These are phyloP conservation scores for Glaciozyma antarctica DNA, from an alignment of 768 basidiomycete genomes.

Conservation along the genomic window DNA sequence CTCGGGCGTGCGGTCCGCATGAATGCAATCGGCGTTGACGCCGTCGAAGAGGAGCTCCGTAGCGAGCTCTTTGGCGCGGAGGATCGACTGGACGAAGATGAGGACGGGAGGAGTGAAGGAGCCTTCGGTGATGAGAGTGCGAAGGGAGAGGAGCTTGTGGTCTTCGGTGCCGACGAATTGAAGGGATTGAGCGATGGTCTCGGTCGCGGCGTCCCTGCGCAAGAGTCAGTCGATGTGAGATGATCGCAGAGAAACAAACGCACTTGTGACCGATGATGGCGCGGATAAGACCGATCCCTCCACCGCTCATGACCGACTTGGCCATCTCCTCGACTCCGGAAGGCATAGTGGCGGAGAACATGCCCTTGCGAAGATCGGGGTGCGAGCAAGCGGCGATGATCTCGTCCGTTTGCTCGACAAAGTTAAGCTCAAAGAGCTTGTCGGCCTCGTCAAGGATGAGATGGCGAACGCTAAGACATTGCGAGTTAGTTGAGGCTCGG, in stretches of 20 bases:
- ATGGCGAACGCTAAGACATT: constrained; percentile 14
- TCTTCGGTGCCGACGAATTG: constrained; percentile 86
- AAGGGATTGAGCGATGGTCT: constrained; percentile 77
- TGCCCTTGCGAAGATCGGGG: constrained; percentile 61
- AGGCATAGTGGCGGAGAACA: constrained; percentile 92
- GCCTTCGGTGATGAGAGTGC: constrained; percentile 61
- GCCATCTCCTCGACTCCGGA: constrained; percentile 77
- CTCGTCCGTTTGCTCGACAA: constrained; percentile 78
- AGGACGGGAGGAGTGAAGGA: constrained; percentile 77
- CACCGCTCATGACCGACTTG: constrained; percentile 59
- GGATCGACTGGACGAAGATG: constrained; percentile 81
- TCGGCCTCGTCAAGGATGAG: constrained; percentile 36
- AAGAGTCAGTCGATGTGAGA: neutral
- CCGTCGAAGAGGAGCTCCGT: constrained; percentile 76
- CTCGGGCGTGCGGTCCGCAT: constrained; percentile 78
- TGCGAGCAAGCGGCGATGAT: constrained; percentile 63
- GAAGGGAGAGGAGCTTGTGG: constrained; percentile 84
- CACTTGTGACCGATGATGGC: constrained; percentile 96
- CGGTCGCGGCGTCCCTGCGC: constrained; percentile 79
- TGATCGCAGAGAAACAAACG: constrained; percentile 37
- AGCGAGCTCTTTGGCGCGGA: constrained; percentile 50
- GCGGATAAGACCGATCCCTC: constrained; percentile 59
- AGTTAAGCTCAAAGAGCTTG: constrained; percentile 70
- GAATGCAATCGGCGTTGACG: constrained; percentile 72
- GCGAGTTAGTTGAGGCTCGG: neutral